Conservation (phyloP, 1,284 basidiomycete genomes). For the Leccinum solheimii region DNA sequence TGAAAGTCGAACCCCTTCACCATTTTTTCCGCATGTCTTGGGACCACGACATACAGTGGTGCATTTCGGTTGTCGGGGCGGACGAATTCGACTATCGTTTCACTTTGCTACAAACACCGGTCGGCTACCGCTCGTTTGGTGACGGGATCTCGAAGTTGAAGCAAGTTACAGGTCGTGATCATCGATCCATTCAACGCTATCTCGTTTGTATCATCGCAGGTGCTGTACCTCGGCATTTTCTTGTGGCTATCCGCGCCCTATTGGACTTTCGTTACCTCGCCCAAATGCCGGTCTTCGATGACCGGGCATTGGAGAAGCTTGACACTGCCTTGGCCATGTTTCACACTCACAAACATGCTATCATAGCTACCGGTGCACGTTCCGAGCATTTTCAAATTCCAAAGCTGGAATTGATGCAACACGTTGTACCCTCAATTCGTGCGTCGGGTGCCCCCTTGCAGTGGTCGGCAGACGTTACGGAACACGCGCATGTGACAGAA, state of each 20-base stretch:
- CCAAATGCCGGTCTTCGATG: background rate
- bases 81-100: background rate
- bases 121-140: background rate
- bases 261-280: background rate
- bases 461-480: slow-evolving; percentile 1
- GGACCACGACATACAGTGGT: slow-evolving; percentile 3
- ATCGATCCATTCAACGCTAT: background rate
- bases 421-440: background rate
- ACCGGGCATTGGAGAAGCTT: background rate
- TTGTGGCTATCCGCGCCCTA: too few species aligned
- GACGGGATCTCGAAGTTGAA: background rate
- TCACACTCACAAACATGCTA: background rate
- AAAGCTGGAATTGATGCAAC: background rate
- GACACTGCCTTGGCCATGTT: background rate
- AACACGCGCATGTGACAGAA: background rate
- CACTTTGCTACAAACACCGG: background rate
- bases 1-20: background rate
- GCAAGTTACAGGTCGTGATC: background rate
- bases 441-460: background rate
- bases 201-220: background rate
- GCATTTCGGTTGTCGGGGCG: background rate
- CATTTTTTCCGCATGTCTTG: background rate
- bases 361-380: background rate
- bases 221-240: background rate
- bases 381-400: background rate